Evolutionary conservation across 2,329 filamentous ascomycete genomes (phyloP).

Genomic region (Fusarium anguioides): DNA sequence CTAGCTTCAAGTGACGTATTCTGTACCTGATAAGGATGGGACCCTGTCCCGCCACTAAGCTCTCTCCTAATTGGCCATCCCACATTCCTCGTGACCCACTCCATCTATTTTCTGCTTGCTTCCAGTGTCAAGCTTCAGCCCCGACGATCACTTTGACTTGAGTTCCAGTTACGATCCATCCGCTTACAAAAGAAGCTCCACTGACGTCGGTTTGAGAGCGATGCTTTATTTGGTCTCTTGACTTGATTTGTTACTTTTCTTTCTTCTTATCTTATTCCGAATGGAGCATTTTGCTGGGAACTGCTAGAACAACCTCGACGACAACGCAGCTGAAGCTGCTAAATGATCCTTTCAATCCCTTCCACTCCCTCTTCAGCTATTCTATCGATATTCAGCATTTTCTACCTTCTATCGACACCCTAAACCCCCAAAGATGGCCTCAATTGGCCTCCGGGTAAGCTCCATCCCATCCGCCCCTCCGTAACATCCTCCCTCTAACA

Average conservation of each 20-base stretch:
- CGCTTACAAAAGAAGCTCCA: constrained; percentile 29
- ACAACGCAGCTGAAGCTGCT: constrained; percentile 36
- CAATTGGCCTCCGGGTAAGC: constrained; percentile 43
- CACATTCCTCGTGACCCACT: constrained; percentile 28
- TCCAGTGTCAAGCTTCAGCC: constrained; percentile 16
- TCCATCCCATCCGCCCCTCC: neutral
- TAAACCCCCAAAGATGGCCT: constrained; percentile 28
- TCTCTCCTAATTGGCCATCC: constrained; percentile 26
- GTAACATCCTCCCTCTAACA: constrained; percentile 17
- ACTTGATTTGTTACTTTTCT: neutral
- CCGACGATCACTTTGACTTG: constrained; percentile 4
- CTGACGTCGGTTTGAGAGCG: constrained; percentile 25
- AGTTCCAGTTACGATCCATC: constrained; percentile 2
- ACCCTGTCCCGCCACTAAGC: constrained; percentile 23
- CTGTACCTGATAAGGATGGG: constrained; percentile 33
- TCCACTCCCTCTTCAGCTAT: neutral
- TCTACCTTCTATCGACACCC: neutral
- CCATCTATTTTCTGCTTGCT: constrained; percentile 18
- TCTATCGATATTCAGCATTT: neutral
- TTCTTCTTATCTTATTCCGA: neutral
- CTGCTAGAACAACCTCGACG: constrained; percentile 4
- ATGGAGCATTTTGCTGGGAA: constrained; percentile 32
- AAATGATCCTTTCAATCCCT: neutral
- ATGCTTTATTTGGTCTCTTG: neutral
- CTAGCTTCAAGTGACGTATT: constrained; percentile 36